Evolutionary conservation across 768 basidiomycete genomes (phyloP), one percentile per base, ranked within the genome.

Genomic region (Leccinum barrowsii): DNA sequence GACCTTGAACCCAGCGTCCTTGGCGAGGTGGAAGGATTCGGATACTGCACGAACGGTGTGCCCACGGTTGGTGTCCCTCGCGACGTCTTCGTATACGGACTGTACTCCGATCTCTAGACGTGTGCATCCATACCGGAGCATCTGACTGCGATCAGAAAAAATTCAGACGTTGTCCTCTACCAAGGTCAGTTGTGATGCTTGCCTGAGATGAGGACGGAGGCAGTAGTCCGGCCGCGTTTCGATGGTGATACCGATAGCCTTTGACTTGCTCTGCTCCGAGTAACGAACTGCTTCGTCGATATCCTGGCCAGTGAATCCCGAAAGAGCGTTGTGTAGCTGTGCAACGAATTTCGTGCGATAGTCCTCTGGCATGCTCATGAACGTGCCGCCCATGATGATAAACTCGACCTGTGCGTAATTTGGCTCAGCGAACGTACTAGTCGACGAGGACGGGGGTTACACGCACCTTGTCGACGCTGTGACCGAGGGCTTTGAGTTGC

Each of bases 1-100:
- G 55, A 99, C 95, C 75, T 99, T 99, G 87, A 97, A 99, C 4
- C 97, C 97, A 2, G 96, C 97, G 67, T 99, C 96, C 73, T 99
- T 99, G 19, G 94, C 89, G 66, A 99, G 85, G 68, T 98, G 96
- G 76, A 99, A 99, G 12, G 90, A 92, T 73, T 99, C 96, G 50
- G 92, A 87, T 55, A 98, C 96, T 8, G 96, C 93, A 54, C 93
- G 93, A 52, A 99, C 97, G 24, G 97, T 99, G 74, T 99, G 97
- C 1, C 97, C 97, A 55, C 97, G 90, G 72, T 99, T 99, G 19
- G 97, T 98, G 72, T 99, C 97, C 54, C 97, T 86, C 13, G 97
- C 97, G 26, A 99, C 97, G 69, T 99, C 97, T 78, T 99, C 96
- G 74, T 98, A 99, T 2, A 98, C 96, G 28, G 94, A 97, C 74